phyloP scores from a whole-genome alignment of 345 rosid species.

The Brassica rapa region DNA sequence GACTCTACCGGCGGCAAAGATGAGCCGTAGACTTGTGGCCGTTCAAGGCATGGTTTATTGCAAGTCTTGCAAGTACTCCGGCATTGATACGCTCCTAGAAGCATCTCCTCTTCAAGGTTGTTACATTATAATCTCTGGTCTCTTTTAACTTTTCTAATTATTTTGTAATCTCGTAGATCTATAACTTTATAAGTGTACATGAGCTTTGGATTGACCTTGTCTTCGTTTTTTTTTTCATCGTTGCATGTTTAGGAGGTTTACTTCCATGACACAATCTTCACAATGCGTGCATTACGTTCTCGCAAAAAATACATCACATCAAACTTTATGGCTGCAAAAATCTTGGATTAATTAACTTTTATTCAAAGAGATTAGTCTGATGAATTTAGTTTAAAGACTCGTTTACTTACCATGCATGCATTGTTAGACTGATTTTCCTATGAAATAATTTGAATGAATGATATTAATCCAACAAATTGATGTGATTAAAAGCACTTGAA shows the following conservation, averaged over 20 bases:
- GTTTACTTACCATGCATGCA: not conserved
- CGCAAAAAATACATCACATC: not conserved
- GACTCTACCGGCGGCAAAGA: not conserved
- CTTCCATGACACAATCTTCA: conserved; percentile 1
- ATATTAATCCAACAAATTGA: not conserved
- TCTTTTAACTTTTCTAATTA: not conserved
- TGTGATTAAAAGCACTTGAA: not conserved
- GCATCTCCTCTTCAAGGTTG: conserved; percentile 73
- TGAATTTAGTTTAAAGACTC: not conserved
- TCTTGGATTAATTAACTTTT: not conserved
- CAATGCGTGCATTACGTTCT: conserved; percentile 4
- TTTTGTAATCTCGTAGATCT: not conserved
- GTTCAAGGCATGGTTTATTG: conserved; percentile 84
- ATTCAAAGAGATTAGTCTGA: not conserved
- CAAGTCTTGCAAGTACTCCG: conserved; percentile 84
- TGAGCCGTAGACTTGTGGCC: conserved; percentile 60
- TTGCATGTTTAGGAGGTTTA: not conserved
- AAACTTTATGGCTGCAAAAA: not conserved
- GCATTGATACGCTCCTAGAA: conserved; percentile 61
- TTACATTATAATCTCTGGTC: not conserved
- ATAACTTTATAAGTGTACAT: not conserved
- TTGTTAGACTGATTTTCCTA: not conserved
- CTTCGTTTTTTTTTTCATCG: not conserved
- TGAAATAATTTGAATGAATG: not conserved
- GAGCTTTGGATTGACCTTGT: not conserved